phyloP scores from a whole-genome alignment of 345 rosid species.

The Leavenworthia alabamica region DNA sequence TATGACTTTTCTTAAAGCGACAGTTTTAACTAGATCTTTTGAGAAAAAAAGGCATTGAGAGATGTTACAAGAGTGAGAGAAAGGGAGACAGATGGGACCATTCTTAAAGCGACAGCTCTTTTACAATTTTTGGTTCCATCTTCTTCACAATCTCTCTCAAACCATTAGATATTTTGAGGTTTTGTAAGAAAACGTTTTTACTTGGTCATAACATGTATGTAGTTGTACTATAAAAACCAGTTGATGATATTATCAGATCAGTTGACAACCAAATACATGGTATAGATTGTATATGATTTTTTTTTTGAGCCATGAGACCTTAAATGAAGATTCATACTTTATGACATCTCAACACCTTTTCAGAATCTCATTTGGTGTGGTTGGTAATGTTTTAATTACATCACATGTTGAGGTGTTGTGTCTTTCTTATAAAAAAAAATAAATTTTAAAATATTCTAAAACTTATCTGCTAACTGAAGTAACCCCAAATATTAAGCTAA shows the following conservation, averaged over 20 bases:
- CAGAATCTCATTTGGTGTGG: conserved; percentile 13
- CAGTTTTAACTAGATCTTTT: conserved; percentile 18
- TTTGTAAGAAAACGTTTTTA: conserved; percentile 15
- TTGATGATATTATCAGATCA: no score
- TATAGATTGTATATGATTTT: conserved; percentile 16
- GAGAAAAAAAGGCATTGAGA: conserved; percentile 16
- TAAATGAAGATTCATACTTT: conserved; percentile 23
- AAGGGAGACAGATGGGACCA: conserved; percentile 25
- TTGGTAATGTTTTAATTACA: conserved; percentile 8
- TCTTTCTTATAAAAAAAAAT: background rate
- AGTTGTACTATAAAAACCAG: conserved; percentile 5
- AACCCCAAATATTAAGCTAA: background rate
- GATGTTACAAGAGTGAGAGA: conserved; percentile 23
- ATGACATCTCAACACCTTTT: conserved; percentile 10
- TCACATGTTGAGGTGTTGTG: conserved; percentile 23
- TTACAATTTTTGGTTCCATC: conserved; percentile 22
- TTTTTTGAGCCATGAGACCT: conserved; percentile 14
- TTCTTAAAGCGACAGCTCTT: no score
- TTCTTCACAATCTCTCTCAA: conserved; percentile 20
- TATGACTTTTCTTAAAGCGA: background rate
- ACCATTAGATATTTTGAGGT: conserved; percentile 28
- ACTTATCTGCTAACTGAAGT: background rate
- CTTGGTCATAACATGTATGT: conserved; percentile 1
- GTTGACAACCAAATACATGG: no score
- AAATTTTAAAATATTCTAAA: background rate